Percentiles rank a stretch among this genome's conserved stretches.
phyloP scores from a whole-genome alignment of 1,284 basidiomycete genomes.

The Tranzscheliella williamsii region DNA sequence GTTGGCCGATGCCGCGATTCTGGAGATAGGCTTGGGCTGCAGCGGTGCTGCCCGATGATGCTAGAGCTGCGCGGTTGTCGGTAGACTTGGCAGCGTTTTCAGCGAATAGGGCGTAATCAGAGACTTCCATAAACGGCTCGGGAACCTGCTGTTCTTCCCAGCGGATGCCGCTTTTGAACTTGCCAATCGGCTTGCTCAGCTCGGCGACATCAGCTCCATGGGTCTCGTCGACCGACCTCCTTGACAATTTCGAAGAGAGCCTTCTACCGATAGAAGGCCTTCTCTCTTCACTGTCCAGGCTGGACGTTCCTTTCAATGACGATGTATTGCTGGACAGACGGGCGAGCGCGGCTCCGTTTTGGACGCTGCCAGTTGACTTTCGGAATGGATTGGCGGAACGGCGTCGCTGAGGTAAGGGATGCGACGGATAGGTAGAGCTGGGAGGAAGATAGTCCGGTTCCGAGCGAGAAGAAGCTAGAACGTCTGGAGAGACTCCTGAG shows the following conservation, averaged over 20 bases:
- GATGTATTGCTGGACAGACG: conserved; percentile 15
- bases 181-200: conserved; percentile 34
- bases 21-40: conserved; percentile 38
- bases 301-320: not conserved
- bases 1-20: conserved; percentile 13
- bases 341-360: conserved; percentile 7
- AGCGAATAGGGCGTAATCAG: conserved; percentile 3
- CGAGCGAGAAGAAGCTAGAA: no score
- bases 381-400: conserved; percentile 11
- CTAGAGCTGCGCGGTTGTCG: not conserved
- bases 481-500: no score
- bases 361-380: conserved; percentile 12
- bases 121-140: conserved; percentile 44
- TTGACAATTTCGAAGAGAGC: conserved; percentile 17
- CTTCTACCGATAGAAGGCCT: conserved; percentile 21
- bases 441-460: no score
- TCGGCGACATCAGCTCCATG: conserved; percentile 27
- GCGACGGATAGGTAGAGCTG: not conserved
- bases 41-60: conserved; percentile 37
- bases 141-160: conserved; percentile 28
- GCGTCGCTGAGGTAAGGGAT: conserved; percentile 5
- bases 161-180: conserved; percentile 45
- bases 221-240: conserved; percentile 7
- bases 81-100: not conserved
- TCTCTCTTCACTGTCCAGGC: not conserved